phyloP scores from a whole-genome alignment of 768 basidiomycete species.

The Xerocomellus chrysenteron region DNA sequence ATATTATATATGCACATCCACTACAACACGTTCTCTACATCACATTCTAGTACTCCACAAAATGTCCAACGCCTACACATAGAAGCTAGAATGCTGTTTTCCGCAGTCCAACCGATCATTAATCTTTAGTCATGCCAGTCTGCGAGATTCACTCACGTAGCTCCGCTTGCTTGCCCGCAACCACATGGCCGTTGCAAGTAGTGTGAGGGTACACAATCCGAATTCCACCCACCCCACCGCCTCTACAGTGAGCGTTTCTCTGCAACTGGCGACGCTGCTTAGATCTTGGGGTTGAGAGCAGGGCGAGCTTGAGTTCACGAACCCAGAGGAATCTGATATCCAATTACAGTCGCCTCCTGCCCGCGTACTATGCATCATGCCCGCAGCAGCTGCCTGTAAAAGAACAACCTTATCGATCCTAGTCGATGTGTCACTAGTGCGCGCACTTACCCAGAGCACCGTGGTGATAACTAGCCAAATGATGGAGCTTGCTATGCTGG shows the following conservation, averaged over 20 bases:
- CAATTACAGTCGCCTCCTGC: slow-evolving; percentile 58
- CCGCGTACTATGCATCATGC: slow-evolving; percentile 65
- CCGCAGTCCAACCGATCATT: slow-evolving; percentile 13
- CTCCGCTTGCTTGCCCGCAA: slow-evolving; percentile 39
- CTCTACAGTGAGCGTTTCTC: slow-evolving; percentile 71
- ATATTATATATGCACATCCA: slow-evolving; percentile 3
- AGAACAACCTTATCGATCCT: neutral
- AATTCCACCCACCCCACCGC: slow-evolving; percentile 78
- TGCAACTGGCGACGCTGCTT: slow-evolving; percentile 47
- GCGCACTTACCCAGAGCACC: slow-evolving; percentile 59
- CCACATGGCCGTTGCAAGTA: slow-evolving; percentile 56
- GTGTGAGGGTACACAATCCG: slow-evolving; percentile 54
- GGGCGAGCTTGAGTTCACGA: slow-evolving; percentile 24
- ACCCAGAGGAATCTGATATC: slow-evolving; percentile 36
- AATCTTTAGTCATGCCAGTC: slow-evolving; percentile 39
- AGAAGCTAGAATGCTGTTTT: slow-evolving; percentile 34
- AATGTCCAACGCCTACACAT: slow-evolving; percentile 22
- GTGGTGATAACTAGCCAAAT: slow-evolving; percentile 68
- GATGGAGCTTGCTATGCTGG: slow-evolving; percentile 76
- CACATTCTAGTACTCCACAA: neutral
- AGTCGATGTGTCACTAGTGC: neutral
- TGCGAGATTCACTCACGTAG: slow-evolving; percentile 43
- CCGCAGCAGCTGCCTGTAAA: slow-evolving; percentile 62
- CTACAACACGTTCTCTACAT: neutral
- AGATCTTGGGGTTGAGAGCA: slow-evolving; percentile 22